Conservation (phyloP, 139 green algal genomes). For the Micractinium conductrix region DNA sequence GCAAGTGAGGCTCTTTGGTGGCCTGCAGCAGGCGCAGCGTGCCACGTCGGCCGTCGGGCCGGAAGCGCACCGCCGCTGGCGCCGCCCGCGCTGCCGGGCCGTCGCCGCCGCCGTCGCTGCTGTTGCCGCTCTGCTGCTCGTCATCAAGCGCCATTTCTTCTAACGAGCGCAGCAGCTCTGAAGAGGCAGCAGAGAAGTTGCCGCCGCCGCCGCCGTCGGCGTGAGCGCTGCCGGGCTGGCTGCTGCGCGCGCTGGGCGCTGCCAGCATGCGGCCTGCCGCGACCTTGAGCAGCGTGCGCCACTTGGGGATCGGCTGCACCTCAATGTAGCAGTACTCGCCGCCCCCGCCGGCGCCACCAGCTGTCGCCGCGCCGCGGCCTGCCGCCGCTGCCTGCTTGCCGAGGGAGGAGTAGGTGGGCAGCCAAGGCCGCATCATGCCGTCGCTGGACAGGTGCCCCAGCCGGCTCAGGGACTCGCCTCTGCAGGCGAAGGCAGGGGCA, state of each 20-base stretch:
- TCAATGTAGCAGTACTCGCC: conserved; percentile 27
- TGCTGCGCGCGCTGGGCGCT: not conserved
- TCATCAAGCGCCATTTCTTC: conserved; percentile 1
- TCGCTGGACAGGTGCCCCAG: conserved; percentile 42
- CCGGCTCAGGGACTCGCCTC: conserved; percentile 34
- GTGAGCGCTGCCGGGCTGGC: not conserved
- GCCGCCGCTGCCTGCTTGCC: not conserved
- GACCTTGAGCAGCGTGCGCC: conserved; percentile 22
- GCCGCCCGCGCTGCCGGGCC: not conserved
- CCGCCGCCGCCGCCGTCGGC: not conserved
- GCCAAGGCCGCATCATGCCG: conserved; percentile 35
- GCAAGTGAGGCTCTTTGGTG: conserved; percentile 17
- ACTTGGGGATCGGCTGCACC: conserved; percentile 31
- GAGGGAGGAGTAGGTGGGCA: conserved; percentile 39
- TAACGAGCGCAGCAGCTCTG: conserved; percentile 12
- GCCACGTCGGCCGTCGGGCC: conserved; percentile 1
- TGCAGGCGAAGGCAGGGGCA: conserved; percentile 4
- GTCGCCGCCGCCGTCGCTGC: not conserved
- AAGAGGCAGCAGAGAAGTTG: not conserved
- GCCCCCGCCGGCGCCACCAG: not conserved
- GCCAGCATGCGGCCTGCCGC: conserved; percentile 28
- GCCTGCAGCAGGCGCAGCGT: conserved; percentile 38
- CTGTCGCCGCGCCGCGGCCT: not conserved
- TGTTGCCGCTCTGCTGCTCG: not conserved
- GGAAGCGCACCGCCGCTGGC: not conserved